These are phyloP conservation scores for Raddia distichophylla DNA, from an alignment of 176 grass and related monocot species.

Conservation along the genomic window DNA sequence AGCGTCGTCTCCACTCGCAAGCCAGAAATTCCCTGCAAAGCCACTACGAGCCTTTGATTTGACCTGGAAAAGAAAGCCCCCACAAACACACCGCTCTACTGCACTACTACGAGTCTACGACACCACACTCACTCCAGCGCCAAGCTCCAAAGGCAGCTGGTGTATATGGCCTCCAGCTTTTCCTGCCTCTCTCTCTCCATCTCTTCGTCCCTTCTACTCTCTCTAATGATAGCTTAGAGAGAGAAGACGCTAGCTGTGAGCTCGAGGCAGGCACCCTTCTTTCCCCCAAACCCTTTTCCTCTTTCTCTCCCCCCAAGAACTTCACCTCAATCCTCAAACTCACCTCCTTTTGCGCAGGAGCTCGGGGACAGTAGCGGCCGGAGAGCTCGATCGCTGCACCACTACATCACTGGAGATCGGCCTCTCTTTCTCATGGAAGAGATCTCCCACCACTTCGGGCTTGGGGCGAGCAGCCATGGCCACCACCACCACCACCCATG, in stretches of 20 bases:
- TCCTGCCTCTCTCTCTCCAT: conserved; percentile 37
- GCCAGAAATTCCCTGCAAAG: conserved; percentile 53
- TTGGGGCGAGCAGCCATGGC: conserved; percentile 48
- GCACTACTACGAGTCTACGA: neutral
- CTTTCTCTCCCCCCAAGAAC: conserved; percentile 74
- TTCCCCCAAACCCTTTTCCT: conserved; percentile 50
- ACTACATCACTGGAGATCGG: conserved; percentile 60
- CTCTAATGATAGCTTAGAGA: conserved; percentile 62
- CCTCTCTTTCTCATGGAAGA: conserved; percentile 64
- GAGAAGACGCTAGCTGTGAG: conserved; percentile 1
- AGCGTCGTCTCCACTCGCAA: conserved; percentile 32
- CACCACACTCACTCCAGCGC: neutral
- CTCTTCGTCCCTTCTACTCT: conserved; percentile 20
- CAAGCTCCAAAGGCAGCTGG: conserved; percentile 41
- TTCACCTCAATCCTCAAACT: conserved; percentile 47
- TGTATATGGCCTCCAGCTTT: conserved; percentile 59
- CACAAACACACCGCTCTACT: conserved; percentile 41
- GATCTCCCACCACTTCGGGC: conserved; percentile 73
- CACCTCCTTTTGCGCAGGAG: conserved; percentile 49
- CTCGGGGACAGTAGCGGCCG: conserved; percentile 26
- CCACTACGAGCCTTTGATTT: conserved; percentile 61
- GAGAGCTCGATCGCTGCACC: conserved; percentile 62
- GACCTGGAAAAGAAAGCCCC: conserved; percentile 75
- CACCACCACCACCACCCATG: conserved; percentile 53
- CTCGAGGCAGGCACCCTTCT: conserved; percentile 33